phyloP scores from a whole-genome alignment of 345 rosid genomes.

The Gossypium turneri region DNA sequence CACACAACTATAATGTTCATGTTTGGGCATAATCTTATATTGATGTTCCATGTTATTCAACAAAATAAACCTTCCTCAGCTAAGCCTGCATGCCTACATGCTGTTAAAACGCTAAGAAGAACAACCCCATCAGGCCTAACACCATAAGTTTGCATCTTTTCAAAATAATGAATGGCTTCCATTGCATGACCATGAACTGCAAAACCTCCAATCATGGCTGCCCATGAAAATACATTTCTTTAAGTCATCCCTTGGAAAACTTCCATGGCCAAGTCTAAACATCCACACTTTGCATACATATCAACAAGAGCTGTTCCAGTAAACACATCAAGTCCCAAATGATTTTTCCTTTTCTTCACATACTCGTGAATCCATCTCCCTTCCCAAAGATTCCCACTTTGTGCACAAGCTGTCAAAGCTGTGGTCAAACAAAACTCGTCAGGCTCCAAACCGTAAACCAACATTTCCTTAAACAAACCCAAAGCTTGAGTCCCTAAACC shows the following conservation, averaged over 20 bases:
- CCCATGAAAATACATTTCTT: conserved; percentile 53
- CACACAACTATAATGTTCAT: conserved; percentile 60
- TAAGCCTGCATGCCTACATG: conserved; percentile 58
- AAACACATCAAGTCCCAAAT: conserved; percentile 36
- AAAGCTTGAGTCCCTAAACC: conserved; percentile 37
- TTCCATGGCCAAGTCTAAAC: conserved; percentile 37
- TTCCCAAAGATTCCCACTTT: conserved; percentile 41
- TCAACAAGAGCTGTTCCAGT: conserved; percentile 53
- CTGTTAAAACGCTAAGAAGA: conserved; percentile 44
- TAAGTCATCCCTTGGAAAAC: conserved; percentile 39
- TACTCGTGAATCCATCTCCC: conserved; percentile 61
- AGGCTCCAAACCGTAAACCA: conserved; percentile 40
- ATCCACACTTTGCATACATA: conserved; percentile 64
- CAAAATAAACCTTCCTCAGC: conserved; percentile 37
- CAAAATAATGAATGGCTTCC: conserved; percentile 40
- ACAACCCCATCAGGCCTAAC: conserved; percentile 48
- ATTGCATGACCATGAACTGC: conserved; percentile 42
- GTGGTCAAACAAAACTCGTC: conserved; percentile 47
- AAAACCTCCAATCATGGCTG: conserved; percentile 49
- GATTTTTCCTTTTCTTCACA: conserved; percentile 29
- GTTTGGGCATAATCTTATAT: conserved; percentile 39
- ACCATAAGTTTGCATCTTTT: conserved; percentile 39
- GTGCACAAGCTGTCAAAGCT: conserved; percentile 53
- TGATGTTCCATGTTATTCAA: conserved; percentile 38
- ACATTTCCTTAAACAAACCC: conserved; percentile 39